phyloP scores from a whole-genome alignment of 371 early-diverging fungal species.

The Capillidium rhysosporum region DNA sequence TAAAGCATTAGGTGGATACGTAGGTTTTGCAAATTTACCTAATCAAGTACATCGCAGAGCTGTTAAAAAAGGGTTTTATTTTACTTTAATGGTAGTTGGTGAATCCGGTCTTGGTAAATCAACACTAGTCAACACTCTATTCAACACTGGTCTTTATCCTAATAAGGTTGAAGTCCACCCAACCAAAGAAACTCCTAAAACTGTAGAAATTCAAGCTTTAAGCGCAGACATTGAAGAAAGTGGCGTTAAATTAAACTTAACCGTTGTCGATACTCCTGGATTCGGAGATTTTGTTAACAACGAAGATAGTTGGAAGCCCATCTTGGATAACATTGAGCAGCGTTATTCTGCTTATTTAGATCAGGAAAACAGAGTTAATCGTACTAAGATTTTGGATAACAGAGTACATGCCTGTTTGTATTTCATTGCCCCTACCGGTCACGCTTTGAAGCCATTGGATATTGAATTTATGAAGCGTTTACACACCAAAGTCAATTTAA shows the following conservation, averaged over 20 bases:
- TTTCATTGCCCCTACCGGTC: constrained; percentile 92
- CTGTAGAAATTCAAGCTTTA: constrained; percentile 84
- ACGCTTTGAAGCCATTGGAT: constrained; percentile 80
- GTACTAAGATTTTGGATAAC: constrained; percentile 71
- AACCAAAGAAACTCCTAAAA: constrained; percentile 68
- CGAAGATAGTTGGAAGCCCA: constrained; percentile 88
- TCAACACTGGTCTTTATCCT: constrained; percentile 84
- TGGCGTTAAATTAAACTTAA: constrained; percentile 82
- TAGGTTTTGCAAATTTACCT: constrained; percentile 96
- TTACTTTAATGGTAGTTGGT: constrained; percentile 94
- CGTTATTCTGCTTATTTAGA: constrained; percentile 90
- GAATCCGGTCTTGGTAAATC: constrained; percentile 98
- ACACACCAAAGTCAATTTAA: constrained; percentile 84
- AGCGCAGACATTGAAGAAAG: constrained; percentile 73
- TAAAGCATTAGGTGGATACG: constrained; percentile 79
- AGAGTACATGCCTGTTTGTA: constrained; percentile 96
- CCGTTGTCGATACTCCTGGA: constrained; percentile 86
- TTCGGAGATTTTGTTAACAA: constrained; percentile 94
- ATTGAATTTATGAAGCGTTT: constrained; percentile 91
- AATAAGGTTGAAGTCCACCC: constrained; percentile 58
- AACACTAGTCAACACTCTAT: constrained; percentile 98
- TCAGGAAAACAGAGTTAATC: constrained; percentile 78
- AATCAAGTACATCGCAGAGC: constrained; percentile 97
- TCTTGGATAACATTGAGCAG: constrained; percentile 85
- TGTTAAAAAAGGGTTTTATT: constrained; percentile 98